Percentiles rank a stretch among this genome's conserved stretches.
Evolutionary conservation across 176 grass and related monocot species (phyloP).

Genomic region (Musa schizocarpa): DNA sequence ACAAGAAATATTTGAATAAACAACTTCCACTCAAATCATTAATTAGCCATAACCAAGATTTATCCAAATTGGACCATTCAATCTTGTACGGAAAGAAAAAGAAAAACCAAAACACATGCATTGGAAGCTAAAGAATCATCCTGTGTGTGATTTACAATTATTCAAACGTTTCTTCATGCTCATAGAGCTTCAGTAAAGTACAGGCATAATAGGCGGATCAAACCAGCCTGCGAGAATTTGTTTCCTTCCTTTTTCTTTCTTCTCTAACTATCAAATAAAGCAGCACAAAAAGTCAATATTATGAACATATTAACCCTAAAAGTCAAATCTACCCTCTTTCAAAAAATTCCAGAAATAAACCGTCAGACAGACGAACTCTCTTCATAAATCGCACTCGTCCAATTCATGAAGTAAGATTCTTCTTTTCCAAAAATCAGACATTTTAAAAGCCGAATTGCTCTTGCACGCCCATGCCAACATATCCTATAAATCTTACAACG

Average conservation of each 20-base stretch:
- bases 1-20: background rate
- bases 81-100: background rate
- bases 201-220: no score
- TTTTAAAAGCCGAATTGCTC: background rate
- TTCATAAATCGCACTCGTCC: background rate
- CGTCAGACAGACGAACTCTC: background rate
- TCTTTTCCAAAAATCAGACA: background rate
- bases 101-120: no score
- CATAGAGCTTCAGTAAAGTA: no score
- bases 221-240: no score
- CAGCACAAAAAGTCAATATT: no score
- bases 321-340: background rate
- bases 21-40: background rate
- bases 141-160: no score
- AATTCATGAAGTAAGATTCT: no score
- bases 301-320: background rate
- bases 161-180: no score
- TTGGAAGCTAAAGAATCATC: no score
- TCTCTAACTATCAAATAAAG: no score
- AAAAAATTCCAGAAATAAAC: background rate
- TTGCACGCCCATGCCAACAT: background rate
- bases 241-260: no score
- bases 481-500: background rate
- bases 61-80: background rate
- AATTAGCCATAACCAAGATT: background rate